phyloP scores from a whole-genome alignment of 208 protist genomes.

The Leishmania turanica region DNA sequence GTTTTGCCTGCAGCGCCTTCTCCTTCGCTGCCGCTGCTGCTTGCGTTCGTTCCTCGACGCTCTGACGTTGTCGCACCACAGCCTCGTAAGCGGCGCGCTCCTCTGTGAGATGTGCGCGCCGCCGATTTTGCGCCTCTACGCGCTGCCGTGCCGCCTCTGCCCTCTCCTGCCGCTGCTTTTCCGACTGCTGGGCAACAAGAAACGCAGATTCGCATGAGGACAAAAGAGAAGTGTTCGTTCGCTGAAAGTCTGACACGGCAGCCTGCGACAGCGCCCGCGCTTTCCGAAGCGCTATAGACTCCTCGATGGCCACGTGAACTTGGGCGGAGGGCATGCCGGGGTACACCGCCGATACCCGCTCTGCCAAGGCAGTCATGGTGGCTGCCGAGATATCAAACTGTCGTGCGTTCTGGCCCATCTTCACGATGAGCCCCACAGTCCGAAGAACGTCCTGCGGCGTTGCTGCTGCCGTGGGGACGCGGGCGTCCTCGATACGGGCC shows the following conservation, averaged over 20 bases:
- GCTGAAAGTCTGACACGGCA: conserved; percentile 34
- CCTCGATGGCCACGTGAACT: conserved; percentile 28
- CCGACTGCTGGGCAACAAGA: conserved; percentile 23
- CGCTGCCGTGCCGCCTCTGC: conserved; percentile 33
- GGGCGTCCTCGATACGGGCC: conserved; percentile 2
- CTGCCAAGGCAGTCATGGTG: conserved; percentile 16
- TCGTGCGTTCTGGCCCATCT: conserved; percentile 42
- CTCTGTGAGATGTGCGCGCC: conserved; percentile 36
- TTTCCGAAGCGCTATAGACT: conserved; percentile 19
- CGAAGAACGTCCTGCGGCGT: conserved; percentile 16
- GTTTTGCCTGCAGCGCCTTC: conserved; percentile 38
- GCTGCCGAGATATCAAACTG: conserved; percentile 24
- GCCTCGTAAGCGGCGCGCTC: conserved; percentile 42
- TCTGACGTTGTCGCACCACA: conserved; percentile 35
- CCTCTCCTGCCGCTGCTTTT: conserved; percentile 23
- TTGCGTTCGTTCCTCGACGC: conserved; percentile 29
- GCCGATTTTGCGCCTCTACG: conserved; percentile 27
- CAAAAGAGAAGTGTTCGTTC: conserved; percentile 14
- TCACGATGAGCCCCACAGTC: conserved; percentile 30
- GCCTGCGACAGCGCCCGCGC: conserved; percentile 19
- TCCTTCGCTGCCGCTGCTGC: conserved; percentile 13
- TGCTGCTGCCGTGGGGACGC: not conserved
- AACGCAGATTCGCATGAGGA: conserved; percentile 45
- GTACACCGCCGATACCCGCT: conserved; percentile 29
- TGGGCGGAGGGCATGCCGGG: conserved; percentile 18